Percentiles rank a stretch among this genome's conserved stretches.
These are phyloP conservation scores for Kurtzmaniella fragi DNA, from an alignment of 805 yeast species.

Conservation along the genomic window DNA sequence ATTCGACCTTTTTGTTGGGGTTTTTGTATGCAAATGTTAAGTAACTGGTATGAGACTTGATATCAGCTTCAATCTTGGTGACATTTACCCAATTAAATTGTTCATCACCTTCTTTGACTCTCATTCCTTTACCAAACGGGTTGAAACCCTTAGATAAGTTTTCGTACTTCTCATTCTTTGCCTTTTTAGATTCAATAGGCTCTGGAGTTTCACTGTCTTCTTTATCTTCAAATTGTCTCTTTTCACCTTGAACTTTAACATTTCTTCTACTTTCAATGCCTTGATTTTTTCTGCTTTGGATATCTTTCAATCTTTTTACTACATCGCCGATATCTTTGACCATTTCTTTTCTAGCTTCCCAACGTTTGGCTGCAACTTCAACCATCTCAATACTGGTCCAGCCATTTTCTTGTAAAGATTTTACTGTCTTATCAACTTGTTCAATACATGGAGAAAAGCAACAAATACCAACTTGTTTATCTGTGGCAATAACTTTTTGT, in stretches of 20 bases:
- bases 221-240: slow-evolving; percentile 14
- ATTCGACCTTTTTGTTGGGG: slow-evolving; percentile 7
- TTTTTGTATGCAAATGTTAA: slow-evolving; percentile 75
- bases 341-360: slow-evolving; percentile 91
- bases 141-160: slow-evolving; percentile 54
- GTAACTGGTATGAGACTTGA: slow-evolving; percentile 92
- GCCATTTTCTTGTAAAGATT: slow-evolving; percentile 65
- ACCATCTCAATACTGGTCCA: slow-evolving; percentile 91
- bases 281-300: slow-evolving; percentile 60
- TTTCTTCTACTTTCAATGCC: slow-evolving; percentile 56
- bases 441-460: slow-evolving; percentile 98
- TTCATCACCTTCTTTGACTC: slow-evolving; percentile 84
- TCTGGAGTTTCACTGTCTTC: slow-evolving; percentile 4
- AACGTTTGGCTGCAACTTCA: slow-evolving; percentile 76
- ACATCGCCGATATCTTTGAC: slow-evolving; percentile 74
- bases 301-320: slow-evolving; percentile 71
- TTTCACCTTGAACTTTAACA: slow-evolving; percentile 24
- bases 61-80: slow-evolving; percentile 77
- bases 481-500: slow-evolving; percentile 48
- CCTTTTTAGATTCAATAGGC: slow-evolving; percentile 13
- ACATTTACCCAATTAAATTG: slow-evolving; percentile 77
- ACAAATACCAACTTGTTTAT: slow-evolving; percentile 64
- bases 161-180: slow-evolving; percentile 27
- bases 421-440: slow-evolving; percentile 86
- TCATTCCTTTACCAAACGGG: slow-evolving; percentile 88